phyloP scores from a whole-genome alignment of 31 red algal species.

The Porphyra umbilicalis region DNA sequence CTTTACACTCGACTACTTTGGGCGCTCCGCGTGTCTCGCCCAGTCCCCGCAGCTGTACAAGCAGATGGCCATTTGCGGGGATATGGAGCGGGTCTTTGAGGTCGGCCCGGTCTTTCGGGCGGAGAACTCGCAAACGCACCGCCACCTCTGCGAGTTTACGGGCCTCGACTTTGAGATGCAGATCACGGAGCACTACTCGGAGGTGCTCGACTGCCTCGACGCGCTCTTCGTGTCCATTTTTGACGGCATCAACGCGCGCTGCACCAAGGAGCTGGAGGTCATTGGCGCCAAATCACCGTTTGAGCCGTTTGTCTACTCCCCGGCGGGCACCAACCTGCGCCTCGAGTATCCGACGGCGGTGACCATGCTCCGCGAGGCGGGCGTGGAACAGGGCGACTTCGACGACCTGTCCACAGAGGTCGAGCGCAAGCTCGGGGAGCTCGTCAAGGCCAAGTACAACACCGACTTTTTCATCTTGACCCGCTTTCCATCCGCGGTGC shows the following conservation, averaged over 20 bases:
- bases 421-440: conserved; percentile 69
- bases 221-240: conserved; percentile 75
- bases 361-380: conserved; percentile 55
- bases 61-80: conserved; percentile 96
- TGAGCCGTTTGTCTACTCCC: conserved; percentile 47
- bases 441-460: conserved; percentile 66
- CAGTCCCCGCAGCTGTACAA: conserved; percentile 98
- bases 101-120: conserved; percentile 95
- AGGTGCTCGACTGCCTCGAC: conserved; percentile 83
- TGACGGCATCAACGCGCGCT: conserved; percentile 68
- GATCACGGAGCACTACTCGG: conserved; percentile 86
- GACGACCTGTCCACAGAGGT: conserved; percentile 84
- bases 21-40: conserved; percentile 72
- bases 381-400: conserved; percentile 78
- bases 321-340: conserved; percentile 32
- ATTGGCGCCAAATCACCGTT: conserved; percentile 76
- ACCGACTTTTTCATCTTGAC: conserved; percentile 95
- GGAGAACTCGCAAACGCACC: conserved; percentile 90
- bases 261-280: conserved; percentile 39
- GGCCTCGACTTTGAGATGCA: conserved; percentile 95
- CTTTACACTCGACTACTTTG: conserved; percentile 81
- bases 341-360: conserved; percentile 76
- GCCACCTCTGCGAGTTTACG: conserved; percentile 92
- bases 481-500: conserved; percentile 74
- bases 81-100: conserved; percentile 92